These are phyloP conservation scores for Pestalotiopsis sp. DNA, from an alignment of 2,329 filamentous ascomycete species.

Conservation along the genomic window DNA sequence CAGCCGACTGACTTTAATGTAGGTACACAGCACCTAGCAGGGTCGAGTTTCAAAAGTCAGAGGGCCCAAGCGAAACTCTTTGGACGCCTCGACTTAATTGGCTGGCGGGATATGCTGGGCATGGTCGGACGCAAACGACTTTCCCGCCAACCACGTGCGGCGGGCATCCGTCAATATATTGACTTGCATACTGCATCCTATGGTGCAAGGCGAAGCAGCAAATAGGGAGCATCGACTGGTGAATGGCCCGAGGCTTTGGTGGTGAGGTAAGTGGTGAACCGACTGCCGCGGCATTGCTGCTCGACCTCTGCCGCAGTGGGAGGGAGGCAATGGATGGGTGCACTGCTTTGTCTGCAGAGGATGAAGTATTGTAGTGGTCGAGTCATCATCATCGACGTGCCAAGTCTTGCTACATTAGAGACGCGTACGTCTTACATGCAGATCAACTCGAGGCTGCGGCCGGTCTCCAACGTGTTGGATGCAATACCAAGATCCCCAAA, in stretches of 20 bases:
- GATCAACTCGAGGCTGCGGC: too few species aligned
- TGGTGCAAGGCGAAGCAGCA: background rate
- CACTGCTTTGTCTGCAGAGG: too few species aligned
- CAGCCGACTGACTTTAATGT: too few species aligned
- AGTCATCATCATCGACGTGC: too few species aligned
- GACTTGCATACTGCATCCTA: background rate
- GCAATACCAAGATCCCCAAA: too few species aligned
- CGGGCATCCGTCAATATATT: background rate
- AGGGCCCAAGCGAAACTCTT: background rate
- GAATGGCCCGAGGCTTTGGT: background rate
- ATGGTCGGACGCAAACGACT: background rate
- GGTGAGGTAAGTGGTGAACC: background rate
- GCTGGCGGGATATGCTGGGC: background rate
- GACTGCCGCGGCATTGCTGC: background rate
- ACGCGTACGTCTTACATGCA: too few species aligned
- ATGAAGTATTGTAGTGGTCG: too few species aligned
- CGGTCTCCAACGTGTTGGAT: too few species aligned
- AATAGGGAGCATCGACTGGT: background rate
- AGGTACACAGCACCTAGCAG: background rate
- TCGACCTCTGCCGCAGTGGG: background rate
- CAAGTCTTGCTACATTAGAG: too few species aligned
- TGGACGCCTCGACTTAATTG: background rate
- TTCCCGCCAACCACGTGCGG: constrained; percentile 6
- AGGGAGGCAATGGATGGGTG: too few species aligned
- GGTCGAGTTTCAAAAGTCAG: background rate